Evolutionary conservation across 768 basidiomycete species (phyloP).

Genomic region (Pisolithus tinctorius): DNA sequence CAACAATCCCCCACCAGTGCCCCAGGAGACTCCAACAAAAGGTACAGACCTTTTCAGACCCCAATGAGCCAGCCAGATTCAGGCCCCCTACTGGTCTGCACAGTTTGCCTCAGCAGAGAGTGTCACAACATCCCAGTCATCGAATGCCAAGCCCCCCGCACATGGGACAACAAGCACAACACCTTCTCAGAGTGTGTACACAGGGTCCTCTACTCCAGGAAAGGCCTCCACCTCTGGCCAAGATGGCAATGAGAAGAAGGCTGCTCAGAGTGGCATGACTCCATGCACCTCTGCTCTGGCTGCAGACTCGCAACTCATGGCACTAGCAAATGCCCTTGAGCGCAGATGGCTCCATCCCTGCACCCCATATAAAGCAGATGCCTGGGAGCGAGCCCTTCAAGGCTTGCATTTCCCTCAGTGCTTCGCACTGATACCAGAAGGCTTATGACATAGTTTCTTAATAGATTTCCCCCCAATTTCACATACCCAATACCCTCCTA

Average conservation of each 20-base stretch:
- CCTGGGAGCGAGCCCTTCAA: conserved; percentile 21
- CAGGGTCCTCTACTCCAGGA: background rate
- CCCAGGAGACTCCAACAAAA: no score
- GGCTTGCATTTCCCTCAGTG: background rate
- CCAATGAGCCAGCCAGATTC: no score
- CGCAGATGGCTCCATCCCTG: conserved; percentile 19
- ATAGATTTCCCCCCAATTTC: conserved; percentile 1
- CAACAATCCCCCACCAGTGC: no score
- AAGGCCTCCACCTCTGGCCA: conserved; percentile 20
- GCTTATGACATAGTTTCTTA: background rate
- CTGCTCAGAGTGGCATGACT: conserved; percentile 21
- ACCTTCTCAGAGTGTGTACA: background rate
- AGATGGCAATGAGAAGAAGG: conserved; percentile 26
- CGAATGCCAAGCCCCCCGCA: background rate
- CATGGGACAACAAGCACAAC: background rate
- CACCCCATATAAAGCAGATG: conserved; percentile 26
- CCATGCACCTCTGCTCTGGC: conserved; percentile 37
- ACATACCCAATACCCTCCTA: background rate
- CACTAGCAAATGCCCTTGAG: conserved; percentile 33
- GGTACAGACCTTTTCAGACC: no score
- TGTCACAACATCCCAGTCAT: background rate
- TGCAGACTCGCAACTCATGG: conserved; percentile 32
- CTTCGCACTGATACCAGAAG: background rate
- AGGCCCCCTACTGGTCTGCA: background rate
- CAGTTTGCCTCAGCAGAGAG: background rate